Evolutionary conservation across 2,329 filamentous ascomycete genomes (phyloP).

Genomic region (Xylariaceae sp.): DNA sequence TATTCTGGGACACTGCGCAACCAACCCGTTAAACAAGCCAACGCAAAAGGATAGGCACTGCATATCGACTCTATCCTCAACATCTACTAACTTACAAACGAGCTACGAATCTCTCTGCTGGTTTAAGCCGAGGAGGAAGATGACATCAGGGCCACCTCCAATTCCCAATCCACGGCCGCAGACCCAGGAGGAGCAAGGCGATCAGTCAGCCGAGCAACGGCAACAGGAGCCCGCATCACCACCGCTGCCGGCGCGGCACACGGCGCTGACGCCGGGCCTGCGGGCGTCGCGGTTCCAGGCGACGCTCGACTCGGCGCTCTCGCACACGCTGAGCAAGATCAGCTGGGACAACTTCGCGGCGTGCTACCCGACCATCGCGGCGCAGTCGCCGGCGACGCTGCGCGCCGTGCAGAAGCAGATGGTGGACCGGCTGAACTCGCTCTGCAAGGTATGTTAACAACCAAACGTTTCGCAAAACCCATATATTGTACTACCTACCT

Average conservation of each 20-base stretch:
- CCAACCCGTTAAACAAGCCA: no score
- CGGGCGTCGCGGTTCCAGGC: constrained; percentile 61
- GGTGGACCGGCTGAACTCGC: constrained; percentile 59
- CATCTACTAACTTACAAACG: no score
- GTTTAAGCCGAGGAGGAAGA: no score
- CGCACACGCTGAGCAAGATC: constrained; percentile 61
- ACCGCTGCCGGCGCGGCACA: constrained; percentile 48
- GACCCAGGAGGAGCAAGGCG: background rate
- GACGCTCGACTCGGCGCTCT: constrained; percentile 58
- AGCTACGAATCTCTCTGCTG: no score
- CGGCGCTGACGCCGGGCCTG: constrained; percentile 57
- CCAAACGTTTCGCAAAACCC: background rate
- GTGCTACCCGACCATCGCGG: constrained; percentile 67
- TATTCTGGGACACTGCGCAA: no score
- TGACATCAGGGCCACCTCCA: constrained; percentile 18
- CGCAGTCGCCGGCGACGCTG: constrained; percentile 56
- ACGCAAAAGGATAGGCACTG: no score
- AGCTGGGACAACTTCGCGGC: constrained; percentile 62
- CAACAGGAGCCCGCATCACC: constrained; percentile 26
- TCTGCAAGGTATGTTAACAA: constrained; percentile 52
- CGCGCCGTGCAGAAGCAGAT: constrained; percentile 63
- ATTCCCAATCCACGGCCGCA: background rate
- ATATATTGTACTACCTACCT: background rate
- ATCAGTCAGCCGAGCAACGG: background rate
- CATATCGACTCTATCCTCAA: no score